Evolutionary conservation across 78 protist species (phyloP), one percentile per base, ranked within the genome.

Genomic region (Capsaspora owczarzaki): DNA sequence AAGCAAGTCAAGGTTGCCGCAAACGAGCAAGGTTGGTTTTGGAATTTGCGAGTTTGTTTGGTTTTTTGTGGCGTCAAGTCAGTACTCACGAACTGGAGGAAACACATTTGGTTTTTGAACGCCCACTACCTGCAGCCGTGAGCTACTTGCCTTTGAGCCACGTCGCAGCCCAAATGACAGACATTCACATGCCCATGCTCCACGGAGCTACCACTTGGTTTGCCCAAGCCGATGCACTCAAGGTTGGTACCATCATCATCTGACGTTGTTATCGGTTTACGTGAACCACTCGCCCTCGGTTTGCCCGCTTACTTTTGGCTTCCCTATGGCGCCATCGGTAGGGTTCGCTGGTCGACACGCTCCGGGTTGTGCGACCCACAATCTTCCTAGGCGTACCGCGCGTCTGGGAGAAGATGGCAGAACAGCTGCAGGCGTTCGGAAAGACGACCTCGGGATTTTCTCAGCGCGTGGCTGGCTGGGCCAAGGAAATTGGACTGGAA

Each of bases 381-480:
- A 27, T 91, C 14, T 86, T 89, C 88, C 75, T 93, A 61, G 87
- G 94, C 35, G 95, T 91, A n/a, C 95, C 95, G 72, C 81, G 97
- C n/a, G 94, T 94, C 53, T 91, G 95, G 94, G 97, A 94, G 85
- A 91, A 91, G 79, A 85, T 94, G 72, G 87, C 53, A 77, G 85
- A 82, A 37, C 61, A 71, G 44, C 61, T 91, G 53, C 61, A 53
- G 33, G 56, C 82, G 5, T 35, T 79, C 1, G 79, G 86, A 12
- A 23, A 8, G 23, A 51, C 51, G 69, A 43, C 61, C 19, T 51
- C 74, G 20, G 92, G 88, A 29, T 16, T 88, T 14, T 63, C 35
- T 76, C 61, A 81, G 85, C 78, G 66, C 42, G 66, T 89, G 23
- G 79, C 75, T 5, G 22, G 37, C 40, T 87, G 90, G 89, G 93